These are phyloP conservation scores for Puccinia novopanici DNA, from an alignment of 1,284 basidiomycete genomes.

Conservation along the genomic window DNA sequence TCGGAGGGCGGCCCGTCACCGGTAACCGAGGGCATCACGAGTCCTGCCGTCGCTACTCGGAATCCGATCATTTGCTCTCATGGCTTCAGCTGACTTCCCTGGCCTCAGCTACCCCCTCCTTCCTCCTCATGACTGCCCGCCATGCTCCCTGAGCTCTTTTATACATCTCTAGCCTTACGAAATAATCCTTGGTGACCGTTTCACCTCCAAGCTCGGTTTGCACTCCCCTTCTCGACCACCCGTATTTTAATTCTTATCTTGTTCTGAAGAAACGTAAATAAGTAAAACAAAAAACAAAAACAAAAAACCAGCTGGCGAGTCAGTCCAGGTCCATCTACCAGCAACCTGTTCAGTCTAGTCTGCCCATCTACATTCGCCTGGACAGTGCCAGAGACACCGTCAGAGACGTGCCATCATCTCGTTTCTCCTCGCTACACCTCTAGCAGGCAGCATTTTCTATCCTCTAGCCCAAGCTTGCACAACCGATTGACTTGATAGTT, in stretches of 20 bases:
- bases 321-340: neutral
- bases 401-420: neutral
- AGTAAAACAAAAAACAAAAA: neutral
- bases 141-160: too few relatives aligned
- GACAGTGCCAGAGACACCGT: neutral
- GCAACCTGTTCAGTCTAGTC: slow-evolving; percentile 18
- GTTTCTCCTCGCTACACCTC: neutral
- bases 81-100: neutral
- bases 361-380: neutral
- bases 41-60: neutral
- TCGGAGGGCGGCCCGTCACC: neutral
- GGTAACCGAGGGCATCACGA: neutral
- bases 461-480: neutral
- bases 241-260: too few relatives aligned
- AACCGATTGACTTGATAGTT: neutral
- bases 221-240: too few relatives aligned
- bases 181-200: too few relatives aligned
- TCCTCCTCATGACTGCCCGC: too few relatives aligned
- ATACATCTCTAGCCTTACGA: too few relatives aligned
- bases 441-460: neutral
- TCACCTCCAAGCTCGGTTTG: too few relatives aligned
- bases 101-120: neutral
- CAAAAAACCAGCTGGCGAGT: neutral
- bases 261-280: too few relatives aligned
- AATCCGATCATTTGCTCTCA: neutral